phyloP scores from a whole-genome alignment of 148 eudicot genomes.

The Diospyros lotus region DNA sequence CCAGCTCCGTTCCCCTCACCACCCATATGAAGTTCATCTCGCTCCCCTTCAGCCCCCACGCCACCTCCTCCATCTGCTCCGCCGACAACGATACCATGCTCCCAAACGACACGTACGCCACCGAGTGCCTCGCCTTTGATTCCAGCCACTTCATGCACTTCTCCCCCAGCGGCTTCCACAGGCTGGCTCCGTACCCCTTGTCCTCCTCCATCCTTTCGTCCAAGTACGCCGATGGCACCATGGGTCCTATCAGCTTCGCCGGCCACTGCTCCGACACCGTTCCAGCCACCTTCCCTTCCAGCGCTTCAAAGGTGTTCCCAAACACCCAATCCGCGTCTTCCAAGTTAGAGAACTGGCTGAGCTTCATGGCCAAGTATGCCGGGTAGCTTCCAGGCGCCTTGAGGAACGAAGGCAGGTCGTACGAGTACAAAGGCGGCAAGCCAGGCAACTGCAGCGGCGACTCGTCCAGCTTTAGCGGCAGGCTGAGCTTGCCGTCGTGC shows the following conservation, averaged over 20 bases:
- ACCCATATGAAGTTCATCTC: slow-evolving; percentile 49
- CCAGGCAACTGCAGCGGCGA: slow-evolving; percentile 27
- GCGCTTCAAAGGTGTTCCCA: slow-evolving; percentile 44
- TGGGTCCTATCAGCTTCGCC: slow-evolving; percentile 55
- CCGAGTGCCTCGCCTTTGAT: slow-evolving; percentile 33
- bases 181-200: slow-evolving; percentile 42
- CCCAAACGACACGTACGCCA: slow-evolving; percentile 52
- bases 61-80: slow-evolving; percentile 45
- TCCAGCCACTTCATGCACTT: slow-evolving; percentile 45
- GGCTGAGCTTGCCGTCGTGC: slow-evolving; percentile 23
- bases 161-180: slow-evolving; percentile 44
- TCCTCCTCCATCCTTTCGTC: slow-evolving; percentile 48
- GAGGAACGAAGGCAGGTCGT: slow-evolving; percentile 36
- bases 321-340: slow-evolving; percentile 46
- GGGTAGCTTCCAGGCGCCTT: slow-evolving; percentile 52
- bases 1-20: slow-evolving; percentile 33
- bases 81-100: slow-evolving; percentile 47
- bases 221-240: slow-evolving; percentile 55
- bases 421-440: slow-evolving; percentile 27
- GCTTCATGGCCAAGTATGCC: slow-evolving; percentile 54
- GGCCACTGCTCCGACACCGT: slow-evolving; percentile 28
- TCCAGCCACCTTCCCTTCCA: slow-evolving; percentile 37
- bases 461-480: slow-evolving; percentile 33
- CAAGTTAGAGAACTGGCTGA: slow-evolving; percentile 47
- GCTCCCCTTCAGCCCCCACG: slow-evolving; percentile 25